phyloP scores from a whole-genome alignment of 2,329 filamentous ascomycete species.

The Trichoderma polysporum region DNA sequence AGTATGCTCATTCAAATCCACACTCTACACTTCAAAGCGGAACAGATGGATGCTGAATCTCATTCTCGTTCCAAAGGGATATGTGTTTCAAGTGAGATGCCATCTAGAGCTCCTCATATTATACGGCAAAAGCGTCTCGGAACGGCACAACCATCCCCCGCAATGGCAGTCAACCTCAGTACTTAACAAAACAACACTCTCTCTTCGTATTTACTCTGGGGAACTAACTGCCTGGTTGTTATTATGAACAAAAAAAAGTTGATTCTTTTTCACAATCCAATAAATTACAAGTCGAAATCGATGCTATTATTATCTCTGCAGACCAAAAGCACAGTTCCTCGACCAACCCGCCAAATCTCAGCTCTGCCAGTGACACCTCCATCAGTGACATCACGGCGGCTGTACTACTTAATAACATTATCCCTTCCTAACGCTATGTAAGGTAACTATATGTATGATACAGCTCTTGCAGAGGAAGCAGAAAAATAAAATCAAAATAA shows the following conservation, averaged over 20 bases:
- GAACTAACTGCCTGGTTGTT: background rate
- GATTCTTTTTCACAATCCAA: background rate
- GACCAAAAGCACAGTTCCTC: background rate
- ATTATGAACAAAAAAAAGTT: background rate
- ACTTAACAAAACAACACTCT: background rate
- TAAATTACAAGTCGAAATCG: background rate
- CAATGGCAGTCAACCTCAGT: no score
- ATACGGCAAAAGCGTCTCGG: slow-evolving; percentile 25
- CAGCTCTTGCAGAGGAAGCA: slow-evolving; percentile 1
- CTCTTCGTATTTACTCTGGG: background rate
- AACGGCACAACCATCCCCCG: slow-evolving; percentile 37
- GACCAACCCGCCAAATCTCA: background rate
- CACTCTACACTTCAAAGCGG: background rate
- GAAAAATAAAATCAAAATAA: background rate
- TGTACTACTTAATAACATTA: background rate
- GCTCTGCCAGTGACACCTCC: background rate
- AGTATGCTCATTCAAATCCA: no score
- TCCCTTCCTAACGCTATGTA: slow-evolving; percentile 13
- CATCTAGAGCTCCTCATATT: background rate
- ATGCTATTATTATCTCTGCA: background rate
- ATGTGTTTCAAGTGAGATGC: background rate
- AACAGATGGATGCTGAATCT: background rate
- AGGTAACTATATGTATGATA: slow-evolving; percentile 7
- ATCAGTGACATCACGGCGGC: background rate
- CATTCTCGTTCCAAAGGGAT: background rate